These are phyloP conservation scores for Bruguiera hainesii DNA, from an alignment of 441 rosid species.

Conservation along the genomic window DNA sequence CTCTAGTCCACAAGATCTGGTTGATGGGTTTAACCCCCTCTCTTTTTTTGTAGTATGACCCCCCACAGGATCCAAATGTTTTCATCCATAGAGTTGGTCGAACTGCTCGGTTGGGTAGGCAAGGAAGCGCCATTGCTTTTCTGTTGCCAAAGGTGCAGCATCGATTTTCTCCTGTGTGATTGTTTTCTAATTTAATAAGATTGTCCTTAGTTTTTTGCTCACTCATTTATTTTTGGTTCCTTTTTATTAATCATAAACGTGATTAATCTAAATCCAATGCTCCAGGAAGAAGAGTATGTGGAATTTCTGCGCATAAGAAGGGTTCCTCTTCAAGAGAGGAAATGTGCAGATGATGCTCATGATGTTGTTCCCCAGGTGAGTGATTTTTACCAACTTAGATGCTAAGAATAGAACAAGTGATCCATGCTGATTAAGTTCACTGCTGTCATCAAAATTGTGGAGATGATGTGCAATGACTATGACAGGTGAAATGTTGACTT, in stretches of 20 bases:
- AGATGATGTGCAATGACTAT: too few species aligned
- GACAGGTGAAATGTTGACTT: too few species aligned
- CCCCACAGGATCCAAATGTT: slow-evolving; percentile 83
- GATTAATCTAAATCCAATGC: slow-evolving; percentile 11
- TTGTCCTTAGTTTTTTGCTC: slow-evolving; percentile 10
- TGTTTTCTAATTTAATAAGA: background rate
- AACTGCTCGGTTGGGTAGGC: slow-evolving; percentile 86
- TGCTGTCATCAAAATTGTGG: background rate
- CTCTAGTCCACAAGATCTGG: background rate
- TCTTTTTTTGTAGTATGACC: slow-evolving; percentile 65
- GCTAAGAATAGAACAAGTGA: background rate
- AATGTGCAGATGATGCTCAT: slow-evolving; percentile 39
- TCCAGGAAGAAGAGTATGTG: slow-evolving; percentile 89
- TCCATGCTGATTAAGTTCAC: background rate
- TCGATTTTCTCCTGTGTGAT: background rate
- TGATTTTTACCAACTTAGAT: slow-evolving; percentile 8
- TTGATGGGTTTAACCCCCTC: slow-evolving; percentile 13
- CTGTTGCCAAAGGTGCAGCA: slow-evolving; percentile 64
- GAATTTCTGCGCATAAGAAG: slow-evolving; percentile 67
- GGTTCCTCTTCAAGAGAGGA: slow-evolving; percentile 65
- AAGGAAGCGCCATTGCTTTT: slow-evolving; percentile 70
- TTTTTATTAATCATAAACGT: slow-evolving; percentile 4
- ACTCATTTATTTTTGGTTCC: background rate
- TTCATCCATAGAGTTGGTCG: slow-evolving; percentile 89
- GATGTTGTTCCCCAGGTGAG: slow-evolving; percentile 72